phyloP scores from a whole-genome alignment of 176 grass and related monocot species.

The Hordeum marinum region DNA sequence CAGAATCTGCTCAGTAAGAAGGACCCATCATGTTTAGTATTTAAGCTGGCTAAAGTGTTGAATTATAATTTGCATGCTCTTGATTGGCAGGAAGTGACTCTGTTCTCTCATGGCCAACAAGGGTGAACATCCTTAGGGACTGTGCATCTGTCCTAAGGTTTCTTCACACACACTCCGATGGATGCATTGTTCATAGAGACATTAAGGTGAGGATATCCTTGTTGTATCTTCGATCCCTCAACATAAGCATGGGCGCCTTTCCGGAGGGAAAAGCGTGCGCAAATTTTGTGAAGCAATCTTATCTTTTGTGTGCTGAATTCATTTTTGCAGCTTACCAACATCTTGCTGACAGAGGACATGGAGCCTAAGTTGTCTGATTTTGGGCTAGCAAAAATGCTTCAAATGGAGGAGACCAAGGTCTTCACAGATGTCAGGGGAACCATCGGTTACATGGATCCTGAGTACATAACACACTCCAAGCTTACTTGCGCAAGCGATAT shows the following conservation, averaged over 20 bases:
- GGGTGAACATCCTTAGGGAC: slow-evolving; percentile 54
- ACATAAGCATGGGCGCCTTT: background rate
- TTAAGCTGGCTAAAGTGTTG: background rate
- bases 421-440: slow-evolving; percentile 63
- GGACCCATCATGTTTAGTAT: background rate
- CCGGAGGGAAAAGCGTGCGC: background rate
- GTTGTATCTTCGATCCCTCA: background rate
- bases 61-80: background rate
- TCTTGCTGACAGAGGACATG: slow-evolving; percentile 55
- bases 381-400: slow-evolving; percentile 46
- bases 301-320: background rate
- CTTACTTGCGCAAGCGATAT: slow-evolving; percentile 59
- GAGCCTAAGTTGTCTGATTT: slow-evolving; percentile 59
- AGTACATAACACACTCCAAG: slow-evolving; percentile 60
- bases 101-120: slow-evolving; percentile 45
- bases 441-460: slow-evolving; percentile 75
- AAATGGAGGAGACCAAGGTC: slow-evolving; percentile 61
- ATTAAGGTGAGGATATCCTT: slow-evolving; percentile 43
- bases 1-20: slow-evolving; percentile 49
- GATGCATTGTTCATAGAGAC: slow-evolving; percentile 62
- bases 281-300: background rate
- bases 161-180: slow-evolving; percentile 65
- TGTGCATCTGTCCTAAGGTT: slow-evolving; percentile 54
- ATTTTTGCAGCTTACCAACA: slow-evolving; percentile 51
- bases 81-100: slow-evolving; percentile 36